These are phyloP conservation scores for Hypoxylon fuscum DNA, from an alignment of 495 filamentous ascomycete genomes.

Conservation along the genomic window DNA sequence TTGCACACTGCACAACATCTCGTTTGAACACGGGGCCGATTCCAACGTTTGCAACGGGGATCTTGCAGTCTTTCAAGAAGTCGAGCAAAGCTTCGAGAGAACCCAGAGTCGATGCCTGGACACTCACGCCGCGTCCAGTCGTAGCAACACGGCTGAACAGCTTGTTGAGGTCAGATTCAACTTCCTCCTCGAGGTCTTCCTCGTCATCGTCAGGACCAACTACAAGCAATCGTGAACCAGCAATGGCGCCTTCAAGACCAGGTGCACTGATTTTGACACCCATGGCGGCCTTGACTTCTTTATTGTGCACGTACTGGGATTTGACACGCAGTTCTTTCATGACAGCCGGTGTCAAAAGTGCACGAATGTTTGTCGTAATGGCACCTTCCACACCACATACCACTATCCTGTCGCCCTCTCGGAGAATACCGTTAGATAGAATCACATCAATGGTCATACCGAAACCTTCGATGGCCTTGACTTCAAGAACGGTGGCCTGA, in stretches of 20 bases:
- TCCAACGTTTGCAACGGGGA: conserved; percentile 95
- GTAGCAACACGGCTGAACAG: conserved; percentile 89
- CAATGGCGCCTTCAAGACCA: conserved; percentile 95
- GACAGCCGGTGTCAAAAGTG: conserved; percentile 92
- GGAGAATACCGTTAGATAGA: conserved; percentile 92
- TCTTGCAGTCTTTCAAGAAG: conserved; percentile 93
- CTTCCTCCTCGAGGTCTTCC: conserved; percentile 93
- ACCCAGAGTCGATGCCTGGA: conserved; percentile 97
- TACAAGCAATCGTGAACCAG: conserved; percentile 92
- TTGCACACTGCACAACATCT: conserved; percentile 95
- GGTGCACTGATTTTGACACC: conserved; percentile 99
- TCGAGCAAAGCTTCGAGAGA: conserved; percentile 96
- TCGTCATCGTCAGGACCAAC: conserved; percentile 96
- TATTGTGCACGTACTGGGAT: conserved; percentile 96
- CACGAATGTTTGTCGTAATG: conserved; percentile 94
- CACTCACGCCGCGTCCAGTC: conserved; percentile 90
- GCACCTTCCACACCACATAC: conserved; percentile 94
- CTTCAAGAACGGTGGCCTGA: conserved; percentile 96
- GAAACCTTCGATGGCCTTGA: conserved; percentile 98
- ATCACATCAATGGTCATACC: conserved; percentile 99
- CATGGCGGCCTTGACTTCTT: conserved; percentile 96
- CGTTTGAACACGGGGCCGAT: conserved; percentile 99
- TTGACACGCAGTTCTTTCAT: conserved; percentile 94
- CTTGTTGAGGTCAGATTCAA: conserved; percentile 93
- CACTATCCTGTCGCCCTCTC: conserved; percentile 93